Evolutionary conservation across 2,329 filamentous ascomycete genomes (phyloP).

Genomic region (Arthrobotrys entomopaga): DNA sequence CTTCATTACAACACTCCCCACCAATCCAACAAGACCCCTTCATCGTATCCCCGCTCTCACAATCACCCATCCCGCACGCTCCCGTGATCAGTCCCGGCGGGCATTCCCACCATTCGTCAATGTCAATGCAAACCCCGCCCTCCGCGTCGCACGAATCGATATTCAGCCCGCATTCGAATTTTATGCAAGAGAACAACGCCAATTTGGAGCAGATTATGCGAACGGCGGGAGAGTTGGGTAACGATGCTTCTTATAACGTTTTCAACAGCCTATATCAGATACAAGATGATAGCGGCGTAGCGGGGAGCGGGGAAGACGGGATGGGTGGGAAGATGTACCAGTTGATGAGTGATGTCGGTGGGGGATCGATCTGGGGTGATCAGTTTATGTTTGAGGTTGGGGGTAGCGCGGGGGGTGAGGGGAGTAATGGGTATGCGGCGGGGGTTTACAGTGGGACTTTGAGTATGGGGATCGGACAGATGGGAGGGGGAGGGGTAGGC

Average conservation of each 20-base stretch:
- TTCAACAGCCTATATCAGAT: conserved; percentile 51
- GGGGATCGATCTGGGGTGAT: conserved; percentile 49
- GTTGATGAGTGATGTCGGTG: conserved; percentile 52
- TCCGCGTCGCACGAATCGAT: conserved; percentile 39
- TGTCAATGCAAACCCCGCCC: conserved; percentile 49
- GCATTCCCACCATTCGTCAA: conserved; percentile 44
- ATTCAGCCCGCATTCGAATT: conserved; percentile 34
- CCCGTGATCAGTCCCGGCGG: conserved; percentile 49
- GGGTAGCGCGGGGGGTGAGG: not conserved
- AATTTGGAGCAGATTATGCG: conserved; percentile 52
- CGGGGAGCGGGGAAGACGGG: conserved; percentile 30
- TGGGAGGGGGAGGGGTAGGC: conserved; percentile 11
- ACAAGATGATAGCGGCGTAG: conserved; percentile 30
- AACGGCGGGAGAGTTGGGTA: conserved; percentile 37
- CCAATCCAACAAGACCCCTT: conserved; percentile 53
- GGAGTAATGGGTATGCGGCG: conserved; percentile 9
- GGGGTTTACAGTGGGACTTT: conserved; percentile 39
- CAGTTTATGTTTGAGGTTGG: conserved; percentile 52
- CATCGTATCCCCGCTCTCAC: conserved; percentile 40
- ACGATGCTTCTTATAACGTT: conserved; percentile 50
- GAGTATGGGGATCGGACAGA: conserved; percentile 38
- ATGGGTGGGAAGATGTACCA: conserved; percentile 54
- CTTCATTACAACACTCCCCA: conserved; percentile 44
- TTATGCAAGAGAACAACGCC: conserved; percentile 35
- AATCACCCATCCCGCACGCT: conserved; percentile 47